Evolutionary conservation across 768 basidiomycete genomes (phyloP), one percentile per base, ranked within the genome.

Genomic region (Lactarius hatsudake): DNA sequence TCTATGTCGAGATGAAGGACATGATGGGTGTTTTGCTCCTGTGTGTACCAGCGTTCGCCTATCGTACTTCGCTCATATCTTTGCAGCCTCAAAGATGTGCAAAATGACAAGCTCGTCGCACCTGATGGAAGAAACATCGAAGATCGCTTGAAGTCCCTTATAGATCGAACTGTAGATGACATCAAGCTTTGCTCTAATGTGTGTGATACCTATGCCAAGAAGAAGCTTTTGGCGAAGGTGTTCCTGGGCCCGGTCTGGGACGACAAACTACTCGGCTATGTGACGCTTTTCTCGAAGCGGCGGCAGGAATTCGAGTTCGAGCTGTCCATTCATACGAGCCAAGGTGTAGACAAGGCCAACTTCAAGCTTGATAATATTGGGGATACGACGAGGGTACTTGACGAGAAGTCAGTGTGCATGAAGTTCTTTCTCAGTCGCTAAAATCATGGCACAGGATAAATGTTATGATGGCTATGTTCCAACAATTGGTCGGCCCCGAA

Each of bases 1-100:
- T 86, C 7, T 81, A 81, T 43, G 72, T 81, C 10, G 79, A 83
- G 67, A 86, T 86, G 83, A 78, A 77, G 65, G 78, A 84, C 48
- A 78, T 82, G 76, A 82, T 86, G 79, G 63, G 72, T 15, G 60
- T 55, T 7, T 59, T 69, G 23, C 36, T 69, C 20, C 58, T 58
- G 68, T 69, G 42, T 10, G 68, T 59, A 20, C 5, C 30, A 6
- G 7, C 34, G 5, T 12, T 20, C 28, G 26, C 38, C 20, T 1
- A 12, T 10, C 1, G 12, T 8, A 5, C 8, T 0, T 17, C 48
- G 15, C 12, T 68, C 13, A 56, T 26, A 34, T 58, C 2, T 26
- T 34, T 51, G 0, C 61, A 80, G 79, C 40, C 72, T 81, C 5
- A 73, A 71, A 54, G 69, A 74, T 30, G 69, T 78, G 42, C 73